Conservation (phyloP, 1,284 basidiomycete genomes). For the Tilletia setariae region DNA sequence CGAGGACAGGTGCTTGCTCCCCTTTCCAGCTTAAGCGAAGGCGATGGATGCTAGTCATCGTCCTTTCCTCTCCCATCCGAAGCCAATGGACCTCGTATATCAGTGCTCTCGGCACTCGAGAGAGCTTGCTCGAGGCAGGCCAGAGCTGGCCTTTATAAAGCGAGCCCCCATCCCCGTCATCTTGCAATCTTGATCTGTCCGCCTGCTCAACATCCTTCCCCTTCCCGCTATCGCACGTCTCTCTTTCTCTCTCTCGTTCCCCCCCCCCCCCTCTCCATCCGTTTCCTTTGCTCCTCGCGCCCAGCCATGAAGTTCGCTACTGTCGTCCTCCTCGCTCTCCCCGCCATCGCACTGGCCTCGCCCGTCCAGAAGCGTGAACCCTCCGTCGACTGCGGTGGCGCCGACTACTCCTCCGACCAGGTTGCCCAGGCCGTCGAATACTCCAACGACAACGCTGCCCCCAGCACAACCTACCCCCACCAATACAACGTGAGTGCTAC, state of each 20-base stretch:
- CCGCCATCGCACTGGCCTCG: slow-evolving; percentile 27
- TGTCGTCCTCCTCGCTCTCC: slow-evolving; percentile 29
- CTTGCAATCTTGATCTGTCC: background rate
- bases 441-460: slow-evolving; percentile 25
- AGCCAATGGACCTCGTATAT: too few species aligned
- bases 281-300: background rate
- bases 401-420: slow-evolving; percentile 26
- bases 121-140: too few species aligned
- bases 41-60: too few species aligned
- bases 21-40: too few species aligned
- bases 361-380: slow-evolving; percentile 32
- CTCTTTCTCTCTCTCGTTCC: slow-evolving; percentile 13
- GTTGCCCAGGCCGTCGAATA: slow-evolving; percentile 35
- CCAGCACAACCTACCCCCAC: slow-evolving; percentile 33
- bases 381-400: slow-evolving; percentile 32
- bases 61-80: too few species aligned
- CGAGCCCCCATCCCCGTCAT: background rate
- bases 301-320: slow-evolving; percentile 33
- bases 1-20: too few species aligned
- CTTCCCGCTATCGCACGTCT: background rate
- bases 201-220: background rate
- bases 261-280: slow-evolving; percentile 10
- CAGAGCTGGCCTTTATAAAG: too few species aligned
- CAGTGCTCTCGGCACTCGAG: too few species aligned
- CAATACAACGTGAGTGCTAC: slow-evolving; percentile 26